A percentile compares a stretch with the other conserved stretches of the same genome.
phyloP scores from a whole-genome alignment of 2,329 filamentous ascomycete species.

The Bretziella fagacearum region DNA sequence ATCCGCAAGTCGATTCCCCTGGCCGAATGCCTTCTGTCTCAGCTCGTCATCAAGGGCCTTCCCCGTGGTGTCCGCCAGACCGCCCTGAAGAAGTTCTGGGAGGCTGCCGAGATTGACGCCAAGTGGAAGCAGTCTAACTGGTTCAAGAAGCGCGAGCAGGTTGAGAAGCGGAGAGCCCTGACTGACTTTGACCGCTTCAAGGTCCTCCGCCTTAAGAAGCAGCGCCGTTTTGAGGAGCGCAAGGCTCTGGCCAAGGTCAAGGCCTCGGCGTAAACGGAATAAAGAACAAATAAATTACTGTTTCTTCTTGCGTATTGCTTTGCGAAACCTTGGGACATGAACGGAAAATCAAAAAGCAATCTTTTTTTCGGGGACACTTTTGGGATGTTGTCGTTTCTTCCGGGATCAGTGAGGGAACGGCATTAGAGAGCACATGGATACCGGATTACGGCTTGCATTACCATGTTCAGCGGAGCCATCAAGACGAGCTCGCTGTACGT shows the following conservation, averaged over 20 bases:
- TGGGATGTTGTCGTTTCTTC: slow-evolving; percentile 21
- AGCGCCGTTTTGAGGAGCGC: slow-evolving; percentile 94
- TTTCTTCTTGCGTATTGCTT: slow-evolving; percentile 16
- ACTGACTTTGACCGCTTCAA: slow-evolving; percentile 99
- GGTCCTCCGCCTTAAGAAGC: slow-evolving; percentile 98
- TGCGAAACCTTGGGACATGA: slow-evolving; percentile 14
- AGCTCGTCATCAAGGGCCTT: slow-evolving; percentile 71
- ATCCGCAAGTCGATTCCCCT: slow-evolving; percentile 77
- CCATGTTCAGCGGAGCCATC: slow-evolving; percentile 25
- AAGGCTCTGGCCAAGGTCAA: slow-evolving; percentile 92
- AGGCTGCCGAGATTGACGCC: slow-evolving; percentile 74
- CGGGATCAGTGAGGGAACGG: slow-evolving; percentile 18
- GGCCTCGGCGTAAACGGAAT: slow-evolving; percentile 49
- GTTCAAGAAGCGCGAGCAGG: slow-evolving; percentile 83
- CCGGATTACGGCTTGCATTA: slow-evolving; percentile 25
- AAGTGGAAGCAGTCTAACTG: slow-evolving; percentile 86
- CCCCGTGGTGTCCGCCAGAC: slow-evolving; percentile 71
- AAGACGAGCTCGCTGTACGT: slow-evolving; percentile 39
- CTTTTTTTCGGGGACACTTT: slow-evolving; percentile 12
- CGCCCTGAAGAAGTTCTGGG: slow-evolving; percentile 75
- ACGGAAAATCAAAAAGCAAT: slow-evolving; percentile 15
- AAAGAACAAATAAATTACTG: slow-evolving; percentile 23
- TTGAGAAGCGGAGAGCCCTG: slow-evolving; percentile 71
- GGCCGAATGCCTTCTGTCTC: slow-evolving; percentile 71
- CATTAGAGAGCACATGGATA: slow-evolving; percentile 15